Conservation (phyloP, 1,139 yeast genomes). For the Taphrina betulina region DNA sequence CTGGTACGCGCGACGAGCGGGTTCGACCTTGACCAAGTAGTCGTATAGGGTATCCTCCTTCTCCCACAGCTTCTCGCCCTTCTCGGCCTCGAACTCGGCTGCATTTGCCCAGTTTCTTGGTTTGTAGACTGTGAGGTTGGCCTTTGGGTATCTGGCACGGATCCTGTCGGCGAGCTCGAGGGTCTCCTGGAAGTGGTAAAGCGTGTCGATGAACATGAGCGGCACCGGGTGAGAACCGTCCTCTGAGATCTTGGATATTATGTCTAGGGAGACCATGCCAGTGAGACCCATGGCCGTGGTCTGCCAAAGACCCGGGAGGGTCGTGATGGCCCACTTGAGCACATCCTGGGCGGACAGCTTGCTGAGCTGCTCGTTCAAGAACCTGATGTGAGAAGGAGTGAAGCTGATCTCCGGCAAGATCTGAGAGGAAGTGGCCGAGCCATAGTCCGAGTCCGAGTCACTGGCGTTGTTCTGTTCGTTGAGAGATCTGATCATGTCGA, state of each 20-base stretch:
- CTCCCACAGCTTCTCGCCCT: slow-evolving; percentile 84
- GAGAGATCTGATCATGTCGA: slow-evolving; percentile 1
- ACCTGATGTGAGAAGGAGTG: slow-evolving; percentile 37
- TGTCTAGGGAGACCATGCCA: slow-evolving; percentile 83
- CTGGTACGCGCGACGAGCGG: slow-evolving; percentile 78
- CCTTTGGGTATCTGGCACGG: slow-evolving; percentile 56
- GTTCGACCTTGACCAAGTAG: slow-evolving; percentile 87
- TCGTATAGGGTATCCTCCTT: slow-evolving; percentile 78
- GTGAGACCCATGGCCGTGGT: slow-evolving; percentile 95
- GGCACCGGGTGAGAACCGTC: slow-evolving; percentile 55
- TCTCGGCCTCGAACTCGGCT: slow-evolving; percentile 60
- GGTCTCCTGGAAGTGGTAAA: slow-evolving; percentile 93
- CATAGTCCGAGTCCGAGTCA: slow-evolving; percentile 29
- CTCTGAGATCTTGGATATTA: slow-evolving; percentile 58
- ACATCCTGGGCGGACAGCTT: slow-evolving; percentile 66
- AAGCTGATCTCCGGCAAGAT: slow-evolving; percentile 35
- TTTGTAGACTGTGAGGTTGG: slow-evolving; percentile 59
- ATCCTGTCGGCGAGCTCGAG: slow-evolving; percentile 66
- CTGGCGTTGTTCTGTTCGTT: slow-evolving; percentile 24
- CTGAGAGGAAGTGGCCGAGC: slow-evolving; percentile 22
- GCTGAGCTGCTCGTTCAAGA: slow-evolving; percentile 60
- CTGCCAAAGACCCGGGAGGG: slow-evolving; percentile 79
- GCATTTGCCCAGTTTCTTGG: slow-evolving; percentile 62
- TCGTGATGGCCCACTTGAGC: slow-evolving; percentile 73
- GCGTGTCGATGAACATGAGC: slow-evolving; percentile 81